Base-by-base conservation (phyloP, 2,329 filamentous ascomycete genomes). In the Colletotrichum orbiculare region DNA sequence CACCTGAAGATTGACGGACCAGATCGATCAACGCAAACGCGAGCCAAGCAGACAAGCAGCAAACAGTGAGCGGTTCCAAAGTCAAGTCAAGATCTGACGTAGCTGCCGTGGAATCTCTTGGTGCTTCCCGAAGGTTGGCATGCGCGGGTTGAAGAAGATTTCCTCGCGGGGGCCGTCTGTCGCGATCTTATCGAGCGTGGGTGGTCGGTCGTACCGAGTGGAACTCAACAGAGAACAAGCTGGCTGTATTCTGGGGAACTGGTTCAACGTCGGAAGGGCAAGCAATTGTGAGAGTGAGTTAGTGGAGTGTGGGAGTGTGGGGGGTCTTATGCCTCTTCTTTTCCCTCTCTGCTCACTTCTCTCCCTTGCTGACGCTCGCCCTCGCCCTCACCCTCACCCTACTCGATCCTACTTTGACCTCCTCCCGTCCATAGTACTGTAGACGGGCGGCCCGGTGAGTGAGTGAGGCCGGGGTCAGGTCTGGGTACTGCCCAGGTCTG, bases 291-390 rank as follows among this genome's bases (percentile, higher is more conserved):
- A 45, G 37, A 46, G 50, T 46, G 9, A 55, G 46, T 38, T 8
- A 53, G 46, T 45, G 45, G 34, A 39, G 56, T 45, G 57, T 61
- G 39, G 45, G 50, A 54, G 41, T 56, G 58, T 61, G 62, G 58
- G 58, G 62, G 58, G 62, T 62, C 62, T 65, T 65, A 62, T 65
- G 61, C 48, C 56, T 48, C 61, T 60, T 56, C 55, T 39, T 37
- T 55, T 53, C 35, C n/a, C 55, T 9, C 49, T 54, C 41, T 25
- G 25, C 25, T 4, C 25, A 25, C 25, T 25, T 25, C 25, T 25
- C 25, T 25, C 25, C 25, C 41, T n/a, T 34, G 35, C n/a, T 48
- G 15, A 25, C 37, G 45, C 33, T 39, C 39, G 45, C 42, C 43
- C 17, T 47, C 15, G 17, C 43, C 37, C 50, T 60, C 41, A 10